Evolutionary conservation across 2,329 filamentous ascomycete genomes (phyloP), one percentile per base, ranked within the genome.

Genomic region (Aurifilum marmelostoma): DNA sequence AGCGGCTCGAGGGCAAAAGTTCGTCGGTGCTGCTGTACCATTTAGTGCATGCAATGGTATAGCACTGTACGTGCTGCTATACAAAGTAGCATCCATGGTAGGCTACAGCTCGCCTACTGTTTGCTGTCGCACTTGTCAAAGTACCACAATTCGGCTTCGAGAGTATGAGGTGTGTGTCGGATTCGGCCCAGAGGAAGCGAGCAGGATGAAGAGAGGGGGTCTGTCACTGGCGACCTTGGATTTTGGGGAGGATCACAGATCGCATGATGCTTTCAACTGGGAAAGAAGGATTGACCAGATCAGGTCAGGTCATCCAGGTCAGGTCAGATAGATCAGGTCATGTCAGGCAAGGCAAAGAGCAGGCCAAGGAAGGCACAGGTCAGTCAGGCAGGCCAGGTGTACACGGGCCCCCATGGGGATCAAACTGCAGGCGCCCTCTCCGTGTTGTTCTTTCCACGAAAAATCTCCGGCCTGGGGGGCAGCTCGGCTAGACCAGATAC

Each of bases 251-350:
- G 59, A 62, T 2, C 7, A 27, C n/a, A 43, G 3, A 43, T 62
- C 59, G 59, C 59, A n/a, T 62, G 59, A 62, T 27, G 37, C 24
- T 12, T 43, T 14, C 59, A 12, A 43, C 21, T 37, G 11, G 11
- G 11, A 39, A 43, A 34, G 56, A 37, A 21, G 43, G 43, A 47
- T 47, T 47, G 50, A 12, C 12, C 14, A 27, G 43, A 21, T 60
- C 34, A 34, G 58, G 58, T 60, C 34, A 34, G 58, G 58, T 60
- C 58, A 60, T 58, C 4, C 54, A 58, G 54, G 54, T 58, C 29
- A 29, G 54, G 54, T 32, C 43, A 47, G 50, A 54, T 54, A 27
- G 50, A 27, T 56, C 24, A 29, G 27, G 14, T 29, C 24, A 56
- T 32, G 52, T 27, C 24, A 18, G 27, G 52, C 24, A n/a, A 47